A percentile compares a stretch with the other conserved stretches of the same genome.
These are phyloP conservation scores for Schizothecium vesticola DNA, from an alignment of 495 filamentous ascomycete species.

Conservation along the genomic window DNA sequence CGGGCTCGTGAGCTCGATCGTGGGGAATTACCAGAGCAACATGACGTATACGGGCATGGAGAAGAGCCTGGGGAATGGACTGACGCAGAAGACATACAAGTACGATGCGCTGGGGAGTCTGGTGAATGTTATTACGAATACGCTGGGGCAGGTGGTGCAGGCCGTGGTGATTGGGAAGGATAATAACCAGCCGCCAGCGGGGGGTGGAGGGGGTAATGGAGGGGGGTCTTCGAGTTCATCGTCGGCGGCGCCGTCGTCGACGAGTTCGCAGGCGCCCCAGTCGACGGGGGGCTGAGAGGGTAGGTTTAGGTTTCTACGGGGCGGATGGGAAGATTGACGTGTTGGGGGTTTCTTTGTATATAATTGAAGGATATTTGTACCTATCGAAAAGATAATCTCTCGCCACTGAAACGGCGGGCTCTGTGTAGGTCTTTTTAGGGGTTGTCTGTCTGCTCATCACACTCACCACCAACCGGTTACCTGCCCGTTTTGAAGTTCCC, in stretches of 20 bases:
- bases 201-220: conserved; percentile 7
- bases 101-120: conserved; percentile 49
- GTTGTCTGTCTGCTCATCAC: no score
- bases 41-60: conserved; percentile 50
- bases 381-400: not conserved
- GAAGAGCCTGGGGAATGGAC: conserved; percentile 41
- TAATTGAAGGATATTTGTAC: not conserved
- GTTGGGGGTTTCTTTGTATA: not conserved
- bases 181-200: conserved; percentile 2
- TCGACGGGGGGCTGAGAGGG: not conserved
- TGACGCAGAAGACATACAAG: conserved; percentile 49
- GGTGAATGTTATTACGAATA: conserved; percentile 54
- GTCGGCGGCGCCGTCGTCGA: not conserved
- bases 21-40: conserved; percentile 50
- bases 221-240: not conserved
- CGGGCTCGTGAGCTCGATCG: conserved; percentile 40
- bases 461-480: no score
- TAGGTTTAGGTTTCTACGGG: not conserved
- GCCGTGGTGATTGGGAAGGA: conserved; percentile 41
- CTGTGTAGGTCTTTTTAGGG: no score
- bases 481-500: no score
- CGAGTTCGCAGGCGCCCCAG: not conserved
- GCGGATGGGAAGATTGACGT: not conserved
- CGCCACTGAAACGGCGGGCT: no score
- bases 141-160: conserved; percentile 51